Conservation (phyloP, 352 stramenopile genomes). For the Phytophthora cactorum region DNA sequence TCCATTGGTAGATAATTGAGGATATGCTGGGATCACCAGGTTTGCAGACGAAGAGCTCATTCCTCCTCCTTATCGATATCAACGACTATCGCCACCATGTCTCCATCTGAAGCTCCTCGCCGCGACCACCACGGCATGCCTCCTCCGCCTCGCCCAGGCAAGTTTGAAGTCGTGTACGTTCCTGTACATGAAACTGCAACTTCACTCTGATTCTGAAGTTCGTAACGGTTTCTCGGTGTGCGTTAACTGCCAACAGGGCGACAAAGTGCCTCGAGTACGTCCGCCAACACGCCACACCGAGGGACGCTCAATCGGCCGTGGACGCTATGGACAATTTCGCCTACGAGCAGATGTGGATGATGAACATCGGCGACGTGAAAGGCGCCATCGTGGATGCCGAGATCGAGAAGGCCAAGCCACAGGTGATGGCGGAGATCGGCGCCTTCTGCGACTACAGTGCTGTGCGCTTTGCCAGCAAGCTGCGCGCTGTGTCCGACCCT, state of each 20-base stretch:
- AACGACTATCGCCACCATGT: constrained; percentile 2
- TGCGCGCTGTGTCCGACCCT: constrained; percentile 21
- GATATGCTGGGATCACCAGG: constrained; percentile 13
- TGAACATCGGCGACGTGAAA: constrained; percentile 48
- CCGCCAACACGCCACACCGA: constrained; percentile 25
- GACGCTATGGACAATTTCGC: constrained; percentile 40
- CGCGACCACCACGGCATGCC: constrained; percentile 29
- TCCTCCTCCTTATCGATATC: constrained; percentile 9
- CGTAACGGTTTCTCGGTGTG: constrained; percentile 23
- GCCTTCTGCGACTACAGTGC: constrained; percentile 55
- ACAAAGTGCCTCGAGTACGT: constrained; percentile 40
- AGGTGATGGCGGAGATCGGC: constrained; percentile 54
- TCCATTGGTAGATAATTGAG: constrained; percentile 17
- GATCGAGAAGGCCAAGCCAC: constrained; percentile 35
- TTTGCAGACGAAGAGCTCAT: constrained; percentile 14
- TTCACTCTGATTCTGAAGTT: constrained; percentile 25
- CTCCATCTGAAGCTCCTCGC: constrained; percentile 13
- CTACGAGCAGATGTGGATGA: constrained; percentile 43
- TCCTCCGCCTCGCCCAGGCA: constrained; percentile 22
- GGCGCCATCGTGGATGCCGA: constrained; percentile 40
- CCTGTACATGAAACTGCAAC: not conserved
- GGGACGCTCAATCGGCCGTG: constrained; percentile 37
- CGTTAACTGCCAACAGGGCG: constrained; percentile 21
- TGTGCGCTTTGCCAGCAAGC: constrained; percentile 45
- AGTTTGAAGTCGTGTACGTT: constrained; percentile 29